Base-by-base conservation (phyloP, 2,329 filamentous ascomycete species). In the Dactylellina parvicollis region DNA sequence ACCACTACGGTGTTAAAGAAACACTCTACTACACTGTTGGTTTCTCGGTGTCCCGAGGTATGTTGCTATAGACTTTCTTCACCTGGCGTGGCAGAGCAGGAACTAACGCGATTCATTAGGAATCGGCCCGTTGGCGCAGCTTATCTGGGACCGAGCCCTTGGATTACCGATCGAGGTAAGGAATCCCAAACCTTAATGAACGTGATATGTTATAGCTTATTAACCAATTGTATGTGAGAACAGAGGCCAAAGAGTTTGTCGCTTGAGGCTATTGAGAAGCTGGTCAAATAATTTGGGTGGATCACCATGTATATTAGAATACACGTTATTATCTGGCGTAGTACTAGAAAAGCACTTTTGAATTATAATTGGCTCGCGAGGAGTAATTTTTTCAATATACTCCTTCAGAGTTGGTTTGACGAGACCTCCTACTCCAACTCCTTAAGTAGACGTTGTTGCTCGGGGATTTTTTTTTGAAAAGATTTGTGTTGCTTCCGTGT, bases 1-100 rank as follows among this genome's bases (percentile, higher is more conserved):
- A 98, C 83, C 92, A 98, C 84, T 99, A 96, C 81, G 95, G 94
- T 69, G 76, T 99, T 88, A 90, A 91, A 81, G 92, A 98, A 84
- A 96, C 94, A 0, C 86, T 98, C 9, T 99, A 98, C 85, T 99
- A 98, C 84, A 89, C 88, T 2, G 88, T 87, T 69, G 90, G 88
- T 0, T 90, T 90, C 75, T 88, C 88, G 74, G 88, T 90, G 10
- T 88, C 86, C 72, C 83, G 88, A 77, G 88, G 88, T 61, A 26
- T 32, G 52, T 46, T 55, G 8, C 28, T 5, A 10, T 10, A 16
- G 22, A n/a, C 22, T 14, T 47, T 22, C 2, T 16, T 26, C 2
- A 20, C 4, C 20, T 12, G 14, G n/a, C 2, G 20, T 7, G 18
- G 14, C 10, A 30, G n/a, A 9, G n/a, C 22, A 62, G 28, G 36